Base-by-base conservation (phyloP, 2,329 filamentous ascomycete species). In the Alternaria sp. region DNA sequence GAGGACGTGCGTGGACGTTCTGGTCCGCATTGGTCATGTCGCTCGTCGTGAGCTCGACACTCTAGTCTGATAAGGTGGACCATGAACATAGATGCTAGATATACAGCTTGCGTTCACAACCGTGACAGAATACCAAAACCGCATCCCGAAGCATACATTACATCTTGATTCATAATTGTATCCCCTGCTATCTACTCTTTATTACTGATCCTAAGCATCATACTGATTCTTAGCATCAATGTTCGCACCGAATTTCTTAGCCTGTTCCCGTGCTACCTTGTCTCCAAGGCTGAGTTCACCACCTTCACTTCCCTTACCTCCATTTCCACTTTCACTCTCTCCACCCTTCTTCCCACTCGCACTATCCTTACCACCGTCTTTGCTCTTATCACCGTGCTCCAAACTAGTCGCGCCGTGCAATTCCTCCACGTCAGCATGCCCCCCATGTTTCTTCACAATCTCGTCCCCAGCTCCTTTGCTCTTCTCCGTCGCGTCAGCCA, bases 171-270 rank as follows among this genome's bases (percentile, higher is more conserved):
- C 22, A 14, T 42, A 0, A 8, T 30, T 6, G 9, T 24, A 5
- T 22, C 8, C 4, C 6, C 4, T 14, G 3, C 14, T 11, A 14
- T 22, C 26, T 43, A 12, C 44, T 52, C 30, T 6, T 58, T 41
- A 3, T 20, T 9, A 6, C 39, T 5, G 12, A 24, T 32, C 20
- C 34, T 18, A 51, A 16, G 42, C 36, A 9, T 55, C 57, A n/a
- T 9, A 6, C 20, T 5, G 12, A 24, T 32, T 12, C 34, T 18
- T 41, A 16, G 42, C 36, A 9, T 55, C 57, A n/a, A 66, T 47
- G 34, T 65, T 63, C 16, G 62, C 63, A 5, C 61, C 61, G 36
- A 62, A 64, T 38, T 67, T 67, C 53, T 63, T 61, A n/a, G 65
- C 65, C 43, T 61, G 62, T 14, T 60, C 44, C 38, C 65, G 54